Evolutionary conservation across 495 filamentous ascomycete species (phyloP).

Genomic region (Amphirosellinia nigrospora): DNA sequence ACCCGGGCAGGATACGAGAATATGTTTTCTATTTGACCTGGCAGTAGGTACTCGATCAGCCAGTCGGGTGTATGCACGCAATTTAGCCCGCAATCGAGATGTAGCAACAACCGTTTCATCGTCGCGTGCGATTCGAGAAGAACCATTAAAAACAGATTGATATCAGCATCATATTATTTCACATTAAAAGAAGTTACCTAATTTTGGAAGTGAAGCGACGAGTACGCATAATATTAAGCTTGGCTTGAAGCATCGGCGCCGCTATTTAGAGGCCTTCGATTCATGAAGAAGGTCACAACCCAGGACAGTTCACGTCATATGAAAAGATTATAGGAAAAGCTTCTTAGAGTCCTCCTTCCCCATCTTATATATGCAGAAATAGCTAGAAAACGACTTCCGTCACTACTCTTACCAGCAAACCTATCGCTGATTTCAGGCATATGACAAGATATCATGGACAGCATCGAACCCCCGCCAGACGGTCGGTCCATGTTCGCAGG

Average conservation of each 20-base stretch:
- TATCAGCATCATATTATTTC: not conserved
- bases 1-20: no score
- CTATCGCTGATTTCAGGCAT: not conserved
- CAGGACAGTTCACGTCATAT: not conserved
- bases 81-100: not conserved
- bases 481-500: no score
- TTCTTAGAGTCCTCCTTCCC: not conserved
- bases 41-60: not conserved
- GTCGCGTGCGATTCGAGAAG: not conserved
- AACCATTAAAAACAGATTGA: no score
- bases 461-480: not conserved
- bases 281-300: not conserved
- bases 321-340: not conserved
- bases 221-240: not conserved
- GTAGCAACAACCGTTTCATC: slow-evolving; percentile 7
- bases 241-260: not conserved
- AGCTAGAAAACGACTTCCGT: not conserved
- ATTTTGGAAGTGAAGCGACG: not conserved
- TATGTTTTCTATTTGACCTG: not conserved
- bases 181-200: not conserved
- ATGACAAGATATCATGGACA: not conserved
- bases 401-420: not conserved
- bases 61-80: not conserved
- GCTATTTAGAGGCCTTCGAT: not conserved
- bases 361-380: not conserved